These are phyloP conservation scores for Metarhizium robertsii DNA, from an alignment of 2,329 filamentous ascomycete genomes.

Conservation along the genomic window DNA sequence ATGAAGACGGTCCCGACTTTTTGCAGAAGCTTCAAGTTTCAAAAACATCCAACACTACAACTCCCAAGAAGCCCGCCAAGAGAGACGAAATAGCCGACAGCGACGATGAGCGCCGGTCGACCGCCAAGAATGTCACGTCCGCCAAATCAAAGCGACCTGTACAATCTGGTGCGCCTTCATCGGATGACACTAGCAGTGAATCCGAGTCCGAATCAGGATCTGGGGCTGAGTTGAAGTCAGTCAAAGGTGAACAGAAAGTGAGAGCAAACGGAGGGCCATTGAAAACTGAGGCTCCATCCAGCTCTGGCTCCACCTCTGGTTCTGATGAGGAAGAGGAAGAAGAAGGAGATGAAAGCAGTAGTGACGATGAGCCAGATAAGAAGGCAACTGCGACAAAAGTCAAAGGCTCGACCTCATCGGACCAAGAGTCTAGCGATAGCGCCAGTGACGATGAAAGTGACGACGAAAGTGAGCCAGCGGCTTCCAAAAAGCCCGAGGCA, in stretches of 20 bases:
- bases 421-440: constrained; percentile 14
- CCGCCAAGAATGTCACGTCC: constrained; percentile 13
- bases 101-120: constrained; percentile 26
- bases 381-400: constrained; percentile 8
- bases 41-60: constrained; percentile 7
- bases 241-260: constrained; percentile 12
- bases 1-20: constrained; percentile 21
- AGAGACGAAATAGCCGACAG: constrained; percentile 33
- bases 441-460: constrained; percentile 13
- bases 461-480: neutral
- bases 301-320: constrained; percentile 14
- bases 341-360: constrained; percentile 1
- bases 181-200: constrained; percentile 17
- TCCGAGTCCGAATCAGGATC: constrained; percentile 16
- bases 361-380: constrained; percentile 7
- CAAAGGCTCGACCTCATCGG: neutral
- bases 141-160: constrained; percentile 5
- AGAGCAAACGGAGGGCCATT: constrained; percentile 1
- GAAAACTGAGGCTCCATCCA: neutral
- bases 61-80: constrained; percentile 20
- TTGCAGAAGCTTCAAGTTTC: constrained; percentile 21
- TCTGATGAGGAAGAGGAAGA: constrained; percentile 14
- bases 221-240: constrained; percentile 11
- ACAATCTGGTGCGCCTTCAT: constrained; percentile 10
- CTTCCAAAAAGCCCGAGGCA: constrained; percentile 11